Evolutionary conservation across 768 basidiomycete species (phyloP), one percentile per base, ranked within the genome.

Genomic region (Peribolospora baueri): DNA sequence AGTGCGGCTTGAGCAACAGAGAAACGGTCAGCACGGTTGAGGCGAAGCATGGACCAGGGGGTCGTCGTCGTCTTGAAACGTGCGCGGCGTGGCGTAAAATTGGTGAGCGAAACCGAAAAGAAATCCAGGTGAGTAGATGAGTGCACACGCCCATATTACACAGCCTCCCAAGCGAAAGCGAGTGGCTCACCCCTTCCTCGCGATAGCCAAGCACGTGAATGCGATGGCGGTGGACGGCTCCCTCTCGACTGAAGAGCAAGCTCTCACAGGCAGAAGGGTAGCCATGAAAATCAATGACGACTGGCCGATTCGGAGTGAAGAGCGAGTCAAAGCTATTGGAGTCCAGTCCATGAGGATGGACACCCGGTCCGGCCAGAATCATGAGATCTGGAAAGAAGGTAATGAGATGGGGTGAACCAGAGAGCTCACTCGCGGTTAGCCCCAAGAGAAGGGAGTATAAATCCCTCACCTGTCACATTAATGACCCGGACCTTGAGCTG

Each of bases 401-500:
- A 25, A 25, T 25, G 25, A 25, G 25, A 25, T 25, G 25, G 25
- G 25, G 25, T 25, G 25, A 25, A 25, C 25, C 25, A 46, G 40
- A 50, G 45, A 56, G 11, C n/a, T 4, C 11, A 37, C 36, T 14
- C 37, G 51, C 40, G 25, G 11, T 42, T 25, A 13, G 3, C 2
- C 48, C 42, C 11, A 43, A 13, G 36, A n/a, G 11, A 11, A 37
- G 14, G 43, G n/a, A 11, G 37, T 9, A 10, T 2, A 11, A 39
- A 8, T 10, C 6, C 11, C 25, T 40, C 11, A 25, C 57, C 7
- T 52, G 57, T 58, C 56, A 91, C 80, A 60, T 91, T 90, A 56
- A 90, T 78, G 55, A 90, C 82, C 14, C 84, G 78, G 5, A 85
- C 79, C 43, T 87, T 79, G 38, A 93, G 73, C 7, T 73, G 73